Evolutionary conservation across 2,329 filamentous ascomycete genomes (phyloP).

Genomic region (Metarhizium rileyi): DNA sequence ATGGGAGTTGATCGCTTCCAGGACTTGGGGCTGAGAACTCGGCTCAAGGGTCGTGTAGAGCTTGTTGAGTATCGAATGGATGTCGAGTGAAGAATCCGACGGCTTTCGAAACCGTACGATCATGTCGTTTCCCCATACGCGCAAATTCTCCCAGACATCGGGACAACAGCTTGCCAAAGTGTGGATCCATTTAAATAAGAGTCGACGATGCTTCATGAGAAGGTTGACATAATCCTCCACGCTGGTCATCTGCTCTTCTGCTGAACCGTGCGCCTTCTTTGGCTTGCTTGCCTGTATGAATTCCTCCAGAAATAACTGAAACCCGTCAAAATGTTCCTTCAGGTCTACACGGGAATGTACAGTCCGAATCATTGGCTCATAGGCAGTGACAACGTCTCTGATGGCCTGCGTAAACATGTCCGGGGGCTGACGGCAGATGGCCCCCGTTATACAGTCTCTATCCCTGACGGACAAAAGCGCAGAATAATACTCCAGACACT

Average conservation of each 20-base stretch:
- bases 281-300: conserved; percentile 52
- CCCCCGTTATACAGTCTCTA: conserved; percentile 57
- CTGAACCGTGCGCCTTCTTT: conserved; percentile 19
- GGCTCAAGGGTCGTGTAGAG: conserved; percentile 37
- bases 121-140: conserved; percentile 48
- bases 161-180: conserved; percentile 59
- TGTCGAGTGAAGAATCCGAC: conserved; percentile 14
- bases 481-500: conserved; percentile 60
- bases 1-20: conserved; percentile 48
- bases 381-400: conserved; percentile 54
- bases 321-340: conserved; percentile 55
- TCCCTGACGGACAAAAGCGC: conserved; percentile 64
- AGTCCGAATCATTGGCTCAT: conserved; percentile 64
- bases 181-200: conserved; percentile 62
- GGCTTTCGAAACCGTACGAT: conserved; percentile 42
- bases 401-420: conserved; percentile 64
- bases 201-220: conserved; percentile 51
- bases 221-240: conserved; percentile 65
- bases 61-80: conserved; percentile 29
- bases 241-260: conserved; percentile 33
- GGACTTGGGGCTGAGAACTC: conserved; percentile 34
- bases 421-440: conserved; percentile 58
- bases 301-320: conserved; percentile 60
- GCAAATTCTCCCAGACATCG: conserved; percentile 51
- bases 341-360: conserved; percentile 65